Conservation (phyloP, 2,329 filamentous ascomycete genomes). For the Penicillium sp. region DNA sequence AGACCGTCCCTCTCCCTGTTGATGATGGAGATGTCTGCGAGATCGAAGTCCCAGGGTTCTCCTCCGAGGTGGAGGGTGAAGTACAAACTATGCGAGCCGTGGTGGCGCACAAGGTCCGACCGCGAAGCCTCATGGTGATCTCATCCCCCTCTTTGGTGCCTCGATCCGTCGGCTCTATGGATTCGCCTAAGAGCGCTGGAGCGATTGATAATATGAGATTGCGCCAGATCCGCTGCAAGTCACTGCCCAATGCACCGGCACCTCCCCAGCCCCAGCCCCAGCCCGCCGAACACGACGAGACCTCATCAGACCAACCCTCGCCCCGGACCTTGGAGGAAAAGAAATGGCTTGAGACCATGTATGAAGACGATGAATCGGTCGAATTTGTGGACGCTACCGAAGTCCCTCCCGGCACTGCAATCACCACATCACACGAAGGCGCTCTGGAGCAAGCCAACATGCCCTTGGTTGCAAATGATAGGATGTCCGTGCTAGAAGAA, state of each 20-base stretch:
- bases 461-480: slow-evolving; percentile 10
- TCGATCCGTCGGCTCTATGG: slow-evolving; percentile 22
- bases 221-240: slow-evolving; percentile 43
- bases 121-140: slow-evolving; percentile 40
- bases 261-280: slow-evolving; percentile 13
- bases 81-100: slow-evolving; percentile 32
- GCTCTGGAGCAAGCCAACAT: slow-evolving; percentile 4
- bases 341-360: slow-evolving; percentile 33
- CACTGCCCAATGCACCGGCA: slow-evolving; percentile 41
- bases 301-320: slow-evolving; percentile 15
- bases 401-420: slow-evolving; percentile 14
- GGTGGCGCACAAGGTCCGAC: slow-evolving; percentile 38
- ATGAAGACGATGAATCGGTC: slow-evolving; percentile 29
- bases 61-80: slow-evolving; percentile 56
- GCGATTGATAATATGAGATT: slow-evolving; percentile 19
- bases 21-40: slow-evolving; percentile 46
- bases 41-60: slow-evolving; percentile 71
- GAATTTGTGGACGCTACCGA: slow-evolving; percentile 20
- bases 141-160: slow-evolving; percentile 25
- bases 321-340: slow-evolving; percentile 26
- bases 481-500: slow-evolving; percentile 19
- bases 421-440: slow-evolving; percentile 13
- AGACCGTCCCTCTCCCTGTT: slow-evolving; percentile 27
- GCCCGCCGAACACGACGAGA: slow-evolving; percentile 5
- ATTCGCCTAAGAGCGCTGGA: slow-evolving; percentile 22